These are phyloP conservation scores for Penicillium sp. DNA, from an alignment of 2,329 filamentous ascomycete genomes.

Conservation along the genomic window DNA sequence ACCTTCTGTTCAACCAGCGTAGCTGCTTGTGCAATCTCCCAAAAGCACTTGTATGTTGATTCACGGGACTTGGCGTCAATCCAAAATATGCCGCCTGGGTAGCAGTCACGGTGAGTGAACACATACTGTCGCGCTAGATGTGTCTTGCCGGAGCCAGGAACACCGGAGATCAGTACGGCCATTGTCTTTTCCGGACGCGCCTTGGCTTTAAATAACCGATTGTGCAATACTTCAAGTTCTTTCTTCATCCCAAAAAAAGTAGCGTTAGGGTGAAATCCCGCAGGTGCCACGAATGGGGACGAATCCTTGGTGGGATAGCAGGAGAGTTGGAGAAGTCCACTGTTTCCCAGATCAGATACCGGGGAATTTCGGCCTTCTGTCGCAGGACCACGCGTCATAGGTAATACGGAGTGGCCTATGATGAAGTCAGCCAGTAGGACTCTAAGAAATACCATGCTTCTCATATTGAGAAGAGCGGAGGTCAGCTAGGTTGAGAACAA, in stretches of 20 bases:
- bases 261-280: slow-evolving; percentile 61
- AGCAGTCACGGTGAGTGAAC: slow-evolving; percentile 58
- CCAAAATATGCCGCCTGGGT: slow-evolving; percentile 68
- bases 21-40: slow-evolving; percentile 62
- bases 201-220: slow-evolving; percentile 57
- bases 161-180: slow-evolving; percentile 62
- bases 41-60: slow-evolving; percentile 61
- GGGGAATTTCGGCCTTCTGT: slow-evolving; percentile 28
- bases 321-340: slow-evolving; percentile 22
- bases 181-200: slow-evolving; percentile 59
- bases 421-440: slow-evolving; percentile 37
- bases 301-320: slow-evolving; percentile 24
- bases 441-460: slow-evolving; percentile 10
- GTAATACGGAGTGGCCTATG: slow-evolving; percentile 33
- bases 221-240: slow-evolving; percentile 59
- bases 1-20: slow-evolving; percentile 48
- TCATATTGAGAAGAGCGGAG: slow-evolving; percentile 7
- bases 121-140: slow-evolving; percentile 68
- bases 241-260: slow-evolving; percentile 61
- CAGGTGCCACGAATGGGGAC: slow-evolving; percentile 48
- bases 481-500: slow-evolving; percentile 17
- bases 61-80: slow-evolving; percentile 60
- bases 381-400: slow-evolving; percentile 20
- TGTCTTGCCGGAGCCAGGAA: slow-evolving; percentile 67
- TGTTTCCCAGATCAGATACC: slow-evolving; percentile 25